These are phyloP conservation scores for Entoloma clypeatum DNA, from an alignment of 1,284 basidiomycete genomes.

Conservation along the genomic window DNA sequence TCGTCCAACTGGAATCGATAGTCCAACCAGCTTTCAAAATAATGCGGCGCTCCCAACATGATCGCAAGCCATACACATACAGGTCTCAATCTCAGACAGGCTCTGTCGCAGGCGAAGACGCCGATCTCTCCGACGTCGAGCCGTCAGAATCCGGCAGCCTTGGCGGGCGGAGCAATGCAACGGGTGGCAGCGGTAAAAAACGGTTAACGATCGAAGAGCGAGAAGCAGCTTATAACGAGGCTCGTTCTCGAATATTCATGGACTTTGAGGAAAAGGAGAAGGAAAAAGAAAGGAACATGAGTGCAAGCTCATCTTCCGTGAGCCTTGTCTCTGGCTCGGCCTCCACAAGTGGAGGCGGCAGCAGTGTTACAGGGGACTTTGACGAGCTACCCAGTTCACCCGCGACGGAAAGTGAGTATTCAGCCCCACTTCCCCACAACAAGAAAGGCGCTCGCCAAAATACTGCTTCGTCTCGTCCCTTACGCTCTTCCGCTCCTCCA, in stretches of 20 bases:
- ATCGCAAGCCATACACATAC: conserved; percentile 47
- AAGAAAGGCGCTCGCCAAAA: conserved; percentile 46
- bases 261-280: conserved; percentile 72
- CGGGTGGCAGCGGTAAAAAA: conserved; percentile 55
- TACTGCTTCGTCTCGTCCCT: conserved; percentile 50
- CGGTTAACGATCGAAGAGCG: conserved; percentile 75
- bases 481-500: conserved; percentile 46
- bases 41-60: conserved; percentile 60
- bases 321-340: conserved; percentile 66
- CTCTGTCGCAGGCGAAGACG: conserved; percentile 68
- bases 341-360: conserved; percentile 52
- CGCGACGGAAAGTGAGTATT: conserved; percentile 78
- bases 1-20: conserved; percentile 71
- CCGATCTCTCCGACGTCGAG: conserved; percentile 70
- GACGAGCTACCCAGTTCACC: conserved; percentile 66
- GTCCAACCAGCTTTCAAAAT: conserved; percentile 77
- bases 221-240: conserved; percentile 79
- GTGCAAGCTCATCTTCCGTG: conserved; percentile 69
- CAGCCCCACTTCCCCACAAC: conserved; percentile 53
- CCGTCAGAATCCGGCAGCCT: conserved; percentile 75
- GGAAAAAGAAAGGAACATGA: conserved; percentile 69
- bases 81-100: conserved; percentile 58
- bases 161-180: conserved; percentile 60
- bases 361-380: conserved; percentile 57
- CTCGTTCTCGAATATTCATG: conserved; percentile 79